These are phyloP conservation scores for Spathaspora hagerdaliae DNA, from an alignment of 805 yeast genomes.

Conservation along the genomic window DNA sequence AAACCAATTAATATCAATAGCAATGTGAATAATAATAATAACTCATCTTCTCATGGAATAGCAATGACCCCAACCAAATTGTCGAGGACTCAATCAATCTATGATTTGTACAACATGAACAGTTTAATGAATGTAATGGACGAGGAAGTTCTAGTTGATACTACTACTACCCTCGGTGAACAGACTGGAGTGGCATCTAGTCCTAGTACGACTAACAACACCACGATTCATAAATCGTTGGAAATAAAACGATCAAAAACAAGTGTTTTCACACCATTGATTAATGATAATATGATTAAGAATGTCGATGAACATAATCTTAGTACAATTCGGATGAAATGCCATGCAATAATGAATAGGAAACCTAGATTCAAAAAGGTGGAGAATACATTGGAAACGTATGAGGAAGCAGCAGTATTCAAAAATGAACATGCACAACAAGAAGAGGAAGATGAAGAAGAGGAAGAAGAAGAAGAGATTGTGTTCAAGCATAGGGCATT, in stretches of 20 bases:
- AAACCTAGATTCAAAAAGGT: slow-evolving; percentile 1
- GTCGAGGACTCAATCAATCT: slow-evolving; percentile 35
- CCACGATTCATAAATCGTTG: slow-evolving; percentile 1
- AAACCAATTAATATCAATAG: slow-evolving; percentile 12
- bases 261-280: slow-evolving; percentile 19
- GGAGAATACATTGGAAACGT: slow-evolving; percentile 1
- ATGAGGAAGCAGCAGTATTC: background rate
- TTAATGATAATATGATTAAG: slow-evolving; percentile 12
- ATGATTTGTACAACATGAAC: slow-evolving; percentile 17
- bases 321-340: slow-evolving; percentile 16
- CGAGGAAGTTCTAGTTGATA: slow-evolving; percentile 2
- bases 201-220: background rate
- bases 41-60: background rate
- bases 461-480: background rate
- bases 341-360: slow-evolving; percentile 18
- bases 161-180: background rate
- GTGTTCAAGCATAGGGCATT: slow-evolving; percentile 18
- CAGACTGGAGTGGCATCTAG: background rate
- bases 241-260: slow-evolving; percentile 19
- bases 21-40: background rate
- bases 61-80: slow-evolving; percentile 14
- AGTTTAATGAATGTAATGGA: slow-evolving; percentile 5
- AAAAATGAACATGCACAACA: background rate
- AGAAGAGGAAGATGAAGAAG: background rate
- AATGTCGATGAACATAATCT: slow-evolving; percentile 18